Conservation (phyloP, 805 yeast genomes). For the Kazachstania viticola region DNA sequence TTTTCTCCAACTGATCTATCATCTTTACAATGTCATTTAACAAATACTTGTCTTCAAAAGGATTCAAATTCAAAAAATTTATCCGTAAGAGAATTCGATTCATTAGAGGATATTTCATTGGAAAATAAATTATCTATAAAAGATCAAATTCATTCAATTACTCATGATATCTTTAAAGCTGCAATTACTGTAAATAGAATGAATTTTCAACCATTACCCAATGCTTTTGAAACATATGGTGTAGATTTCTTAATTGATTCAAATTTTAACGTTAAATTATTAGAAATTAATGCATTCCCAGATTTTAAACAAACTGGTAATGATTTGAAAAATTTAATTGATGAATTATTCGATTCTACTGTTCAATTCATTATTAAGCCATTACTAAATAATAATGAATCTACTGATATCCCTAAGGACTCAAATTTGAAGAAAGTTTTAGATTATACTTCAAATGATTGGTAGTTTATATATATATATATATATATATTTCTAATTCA, state of each 20-base stretch:
- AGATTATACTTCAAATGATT: conserved; percentile 25
- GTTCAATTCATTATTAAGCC: conserved; percentile 41
- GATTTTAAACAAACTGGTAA: conserved; percentile 94
- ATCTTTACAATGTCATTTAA: conserved; percentile 65
- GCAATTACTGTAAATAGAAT: conserved; percentile 72
- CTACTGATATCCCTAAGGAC: conserved; percentile 2
- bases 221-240: conserved; percentile 83
- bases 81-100: conserved; percentile 55
- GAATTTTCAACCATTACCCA: conserved; percentile 70
- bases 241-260: conserved; percentile 72
- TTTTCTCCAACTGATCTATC: conserved; percentile 25
- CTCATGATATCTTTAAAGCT: conserved; percentile 66
- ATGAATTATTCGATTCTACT: conserved; percentile 51
- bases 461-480: conserved; percentile 14
- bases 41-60: conserved; percentile 86
- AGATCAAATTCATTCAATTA: conserved; percentile 45
- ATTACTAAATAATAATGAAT: conserved; percentile 23
- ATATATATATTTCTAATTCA: conserved; percentile 1
- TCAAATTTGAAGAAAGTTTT: conserved; percentile 31
- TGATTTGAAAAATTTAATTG: conserved; percentile 53
- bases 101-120: conserved; percentile 33
- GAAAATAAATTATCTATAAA: conserved; percentile 33
- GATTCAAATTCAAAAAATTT: conserved; percentile 29
- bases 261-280: conserved; percentile 41
- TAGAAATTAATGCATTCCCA: conserved; percentile 90